Percentiles rank a stretch among this genome's conserved stretches.
phyloP scores from a whole-genome alignment of 257 asterid genomes.

The Jacaranda copaia region DNA sequence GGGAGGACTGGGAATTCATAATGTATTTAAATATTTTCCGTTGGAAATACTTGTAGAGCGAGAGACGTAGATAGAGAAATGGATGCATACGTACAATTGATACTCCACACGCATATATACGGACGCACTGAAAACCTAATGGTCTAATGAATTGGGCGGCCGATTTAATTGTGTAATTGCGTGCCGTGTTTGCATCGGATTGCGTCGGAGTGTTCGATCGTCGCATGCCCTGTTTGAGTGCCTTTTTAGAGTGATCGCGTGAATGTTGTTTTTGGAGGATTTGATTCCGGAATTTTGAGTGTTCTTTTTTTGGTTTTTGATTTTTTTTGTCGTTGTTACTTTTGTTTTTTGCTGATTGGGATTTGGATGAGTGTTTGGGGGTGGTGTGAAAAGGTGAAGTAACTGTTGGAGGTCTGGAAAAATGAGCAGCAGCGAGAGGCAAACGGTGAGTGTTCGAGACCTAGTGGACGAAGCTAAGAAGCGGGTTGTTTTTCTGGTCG shows the following conservation, averaged over 20 bases:
- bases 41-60: constrained; percentile 26
- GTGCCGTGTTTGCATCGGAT: constrained; percentile 25
- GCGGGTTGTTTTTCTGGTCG: constrained; percentile 52
- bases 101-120: constrained; percentile 18
- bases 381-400: constrained; percentile 34
- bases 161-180: constrained; percentile 31
- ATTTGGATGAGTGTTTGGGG: constrained; percentile 38
- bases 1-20: constrained; percentile 24
- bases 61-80: constrained; percentile 20
- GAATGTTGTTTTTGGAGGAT: constrained; percentile 34
- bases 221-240: not conserved
- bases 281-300: constrained; percentile 22
- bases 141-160: constrained; percentile 29
- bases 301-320: not conserved
- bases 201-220: constrained; percentile 29
- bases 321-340: not conserved
- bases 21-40: not conserved
- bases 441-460: constrained; percentile 48
- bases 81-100: not conserved
- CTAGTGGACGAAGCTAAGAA: constrained; percentile 65
- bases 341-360: constrained; percentile 20
- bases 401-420: constrained; percentile 27
- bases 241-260: constrained; percentile 40
- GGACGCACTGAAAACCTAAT: constrained; percentile 41
- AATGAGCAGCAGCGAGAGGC: constrained; percentile 54